phyloP scores from a whole-genome alignment of 805 yeast genomes.

The Huiozyma sinensis region DNA sequence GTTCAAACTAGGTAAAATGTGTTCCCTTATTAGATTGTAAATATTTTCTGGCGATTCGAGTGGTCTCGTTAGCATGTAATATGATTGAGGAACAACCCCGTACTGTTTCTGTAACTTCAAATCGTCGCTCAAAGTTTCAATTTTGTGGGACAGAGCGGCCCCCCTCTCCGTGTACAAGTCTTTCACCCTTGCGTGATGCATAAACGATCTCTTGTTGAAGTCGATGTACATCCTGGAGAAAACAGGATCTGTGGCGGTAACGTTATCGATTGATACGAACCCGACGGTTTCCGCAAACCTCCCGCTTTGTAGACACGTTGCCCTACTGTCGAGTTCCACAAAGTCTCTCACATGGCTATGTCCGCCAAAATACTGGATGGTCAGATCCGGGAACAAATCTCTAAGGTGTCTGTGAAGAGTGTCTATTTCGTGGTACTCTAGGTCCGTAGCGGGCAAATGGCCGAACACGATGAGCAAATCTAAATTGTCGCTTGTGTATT shows the following conservation, averaged over 20 bases:
- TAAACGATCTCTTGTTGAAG: slow-evolving; percentile 63
- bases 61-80: slow-evolving; percentile 58
- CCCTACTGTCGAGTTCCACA: slow-evolving; percentile 48
- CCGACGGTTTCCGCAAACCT: slow-evolving; percentile 92
- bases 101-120: slow-evolving; percentile 44
- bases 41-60: slow-evolving; percentile 46
- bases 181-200: slow-evolving; percentile 40
- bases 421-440: slow-evolving; percentile 27
- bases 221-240: slow-evolving; percentile 68
- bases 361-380: slow-evolving; percentile 86
- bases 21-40: slow-evolving; percentile 45
- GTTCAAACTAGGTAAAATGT: slow-evolving; percentile 38
- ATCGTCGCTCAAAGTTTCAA: slow-evolving; percentile 34
- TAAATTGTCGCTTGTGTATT: slow-evolving; percentile 32
- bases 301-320: slow-evolving; percentile 85
- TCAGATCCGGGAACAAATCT: slow-evolving; percentile 42
- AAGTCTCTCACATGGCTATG: slow-evolving; percentile 90
- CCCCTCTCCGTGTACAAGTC: slow-evolving; percentile 52
- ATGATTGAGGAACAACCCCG: slow-evolving; percentile 61
- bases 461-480: slow-evolving; percentile 68
- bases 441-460: slow-evolving; percentile 57
- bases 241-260: slow-evolving; percentile 13
- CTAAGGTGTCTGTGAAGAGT: slow-evolving; percentile 39
- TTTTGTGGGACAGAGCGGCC: slow-evolving; percentile 32
- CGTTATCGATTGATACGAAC: slow-evolving; percentile 50